A percentile compares a stretch with the other conserved stretches of the same genome.
Evolutionary conservation across 2,329 filamentous ascomycete species (phyloP).

Genomic region (Ceratocystis cubensis): DNA sequence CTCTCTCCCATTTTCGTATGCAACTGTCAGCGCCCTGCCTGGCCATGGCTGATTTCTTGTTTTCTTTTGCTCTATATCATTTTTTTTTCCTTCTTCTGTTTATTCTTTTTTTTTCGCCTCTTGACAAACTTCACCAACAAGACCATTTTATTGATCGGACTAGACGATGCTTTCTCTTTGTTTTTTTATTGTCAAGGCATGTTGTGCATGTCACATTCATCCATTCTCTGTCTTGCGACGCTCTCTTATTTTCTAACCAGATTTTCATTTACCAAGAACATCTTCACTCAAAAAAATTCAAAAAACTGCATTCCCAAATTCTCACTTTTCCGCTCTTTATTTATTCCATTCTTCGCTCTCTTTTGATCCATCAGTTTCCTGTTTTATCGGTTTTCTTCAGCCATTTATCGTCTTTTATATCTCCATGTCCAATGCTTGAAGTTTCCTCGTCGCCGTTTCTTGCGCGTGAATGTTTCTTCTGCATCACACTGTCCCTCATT

Average conservation of each 20-base stretch:
- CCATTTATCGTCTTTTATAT: not conserved
- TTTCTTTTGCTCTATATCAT: slow-evolving; percentile 15
- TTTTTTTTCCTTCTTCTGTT: slow-evolving; percentile 8
- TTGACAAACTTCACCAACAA: slow-evolving; percentile 10
- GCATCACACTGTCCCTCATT: no score
- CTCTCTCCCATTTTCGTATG: not conserved
- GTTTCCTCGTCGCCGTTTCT: no score
- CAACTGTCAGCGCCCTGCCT: not conserved
- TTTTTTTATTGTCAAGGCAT: not conserved
- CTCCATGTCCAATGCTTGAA: not conserved
- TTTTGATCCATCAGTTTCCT: slow-evolving; percentile 1
- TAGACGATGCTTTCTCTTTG: slow-evolving; percentile 11
- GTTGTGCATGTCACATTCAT: not conserved
- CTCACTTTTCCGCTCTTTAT: not conserved
- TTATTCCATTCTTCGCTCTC: not conserved
- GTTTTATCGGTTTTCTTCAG: not conserved
- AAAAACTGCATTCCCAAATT: not conserved
- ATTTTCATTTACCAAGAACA: not conserved
- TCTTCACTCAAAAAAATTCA: not conserved
- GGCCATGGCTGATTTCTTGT: not conserved
- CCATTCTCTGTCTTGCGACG: not conserved
- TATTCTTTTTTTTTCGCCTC: slow-evolving; percentile 11
- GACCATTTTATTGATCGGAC: slow-evolving; percentile 9
- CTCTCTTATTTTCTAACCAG: not conserved
- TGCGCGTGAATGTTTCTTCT: no score